Base-by-base conservation (phyloP, 805 yeast species). In the Lachancea dasiensis region DNA sequence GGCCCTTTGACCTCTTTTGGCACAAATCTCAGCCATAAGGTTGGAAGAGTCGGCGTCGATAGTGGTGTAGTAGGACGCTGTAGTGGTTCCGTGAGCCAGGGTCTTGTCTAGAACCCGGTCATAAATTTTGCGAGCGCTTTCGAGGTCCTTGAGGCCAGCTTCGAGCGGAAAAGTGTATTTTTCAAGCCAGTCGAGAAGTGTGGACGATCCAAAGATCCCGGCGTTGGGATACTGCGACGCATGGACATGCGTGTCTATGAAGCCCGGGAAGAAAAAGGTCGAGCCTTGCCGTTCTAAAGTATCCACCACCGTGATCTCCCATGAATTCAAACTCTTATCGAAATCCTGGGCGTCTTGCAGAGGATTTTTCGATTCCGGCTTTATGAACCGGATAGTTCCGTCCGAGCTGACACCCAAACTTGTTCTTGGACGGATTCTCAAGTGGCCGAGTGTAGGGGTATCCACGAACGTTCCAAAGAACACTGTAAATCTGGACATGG, bases 101-200 rank as follows among this genome's bases (percentile, higher is more conserved):
- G 96, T 85, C 39, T 81, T 75, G 3, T 62, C 51, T n/a, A 92
- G 75, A 4, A 82, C 83, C 47, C 70, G 73, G 10, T 69, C 48
- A 57, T 90, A 92, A 1, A 89, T 79, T 5, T 66, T 56, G 9
- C 61, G 47, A 0, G 95, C 96, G 31, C 69, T 56, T 1, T 57
- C 51, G 16, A 72, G 48, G 45, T 81, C 75, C 14, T 61, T 64
- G 44, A 86, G 72, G 3, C 83, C 70, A 6, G 83, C 67, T 60
- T 92, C 98, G 39, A 89, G 60, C 1, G 96, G 95, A 67, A 89
- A 92, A 0, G 98, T 92, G 58, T 86, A 87, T 16, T 72, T 76
- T 18, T 77, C 72, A 32, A 92, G 69, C 98, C 98, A 92, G 47
- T 90, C 95, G 39, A 92, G 65, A 29, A 92, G 67, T 1, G 95